Evolutionary conservation across 352 stramenopile species (phyloP), one percentile per base, ranked within the genome.

Genomic region (Phytopythium aichiense): DNA sequence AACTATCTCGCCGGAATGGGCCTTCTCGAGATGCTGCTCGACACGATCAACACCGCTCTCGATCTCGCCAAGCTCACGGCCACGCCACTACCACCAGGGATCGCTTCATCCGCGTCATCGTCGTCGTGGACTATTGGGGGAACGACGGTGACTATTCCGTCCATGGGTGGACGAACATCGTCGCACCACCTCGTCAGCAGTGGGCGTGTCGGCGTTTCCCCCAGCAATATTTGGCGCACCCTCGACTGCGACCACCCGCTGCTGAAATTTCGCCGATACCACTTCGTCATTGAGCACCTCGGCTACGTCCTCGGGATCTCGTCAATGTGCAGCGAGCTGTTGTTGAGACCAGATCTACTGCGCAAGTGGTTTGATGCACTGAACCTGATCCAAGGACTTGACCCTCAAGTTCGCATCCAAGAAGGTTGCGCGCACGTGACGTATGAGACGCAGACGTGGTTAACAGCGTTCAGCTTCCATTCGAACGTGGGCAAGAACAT

Each of bases 221-320:
- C 74, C 13, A 60, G 54, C 28, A 70, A 62, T 13, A 56, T 67
- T 28, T 73, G 68, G 8, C 70, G 79, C 25, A 83, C 76, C 37
- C 74, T 98, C 33, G 94, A 98, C 73, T 97, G 89, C 23, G 78
- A 95, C 57, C 96, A 96, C 45, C 76, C 79, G 38, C 70, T 93
- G n/a, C 87, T 97, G 31, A 94, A 95, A 65, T 96, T 98, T 60
- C 97, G 96, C 61, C 82, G 95, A 20, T 92, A 98, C 57, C 85
- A 92, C 30, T 97, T 95, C 70, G 72, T 98, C 43, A 74, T 98
- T 31, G 83, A 97, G 57, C 91, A 98, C 67, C 91, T 98, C 50
- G 91, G 96, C 40, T 98, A 98, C 68, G 92, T 98, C n/a, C 87
- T 98, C 63, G 92, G 98, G 51, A 98, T 97, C 46, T 85, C 92